phyloP scores from a whole-genome alignment of 805 yeast genomes.

The Candida parachauliodes region DNA sequence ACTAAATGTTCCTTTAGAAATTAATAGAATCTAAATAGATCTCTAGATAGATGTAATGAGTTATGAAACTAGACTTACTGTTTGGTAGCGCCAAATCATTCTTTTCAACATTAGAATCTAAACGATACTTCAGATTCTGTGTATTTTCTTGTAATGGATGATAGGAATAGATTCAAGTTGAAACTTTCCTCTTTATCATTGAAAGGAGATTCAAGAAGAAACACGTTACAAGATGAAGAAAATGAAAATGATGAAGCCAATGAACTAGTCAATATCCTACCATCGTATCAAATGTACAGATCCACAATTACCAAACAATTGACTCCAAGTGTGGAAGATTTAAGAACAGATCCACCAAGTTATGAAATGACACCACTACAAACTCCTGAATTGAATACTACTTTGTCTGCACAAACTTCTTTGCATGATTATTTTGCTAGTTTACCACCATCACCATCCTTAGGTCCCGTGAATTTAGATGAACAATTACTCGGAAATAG shows the following conservation, averaged over 20 bases:
- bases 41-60: too few relatives aligned
- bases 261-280: conserved; percentile 32
- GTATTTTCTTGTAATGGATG: conserved; percentile 12
- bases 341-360: conserved; percentile 29
- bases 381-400: conserved; percentile 11
- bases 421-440: conserved; percentile 18
- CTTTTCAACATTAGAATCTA: too few relatives aligned
- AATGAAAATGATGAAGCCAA: conserved; percentile 17
- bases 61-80: too few relatives aligned
- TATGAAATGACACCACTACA: conserved; percentile 26
- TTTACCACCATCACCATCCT: conserved; percentile 14
- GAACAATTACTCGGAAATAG: neutral
- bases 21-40: conserved; percentile 18
- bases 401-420: conserved; percentile 6
- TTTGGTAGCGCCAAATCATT: too few relatives aligned
- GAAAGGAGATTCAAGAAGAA: conserved; percentile 1
- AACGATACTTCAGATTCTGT: too few relatives aligned
- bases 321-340: conserved; percentile 27
- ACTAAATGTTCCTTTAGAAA: conserved; percentile 34
- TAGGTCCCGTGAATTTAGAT: conserved; percentile 2
- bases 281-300: conserved; percentile 39
- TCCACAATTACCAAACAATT: conserved; percentile 34
- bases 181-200: conserved; percentile 16
- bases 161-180: conserved; percentile 18
- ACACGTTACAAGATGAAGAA: conserved; percentile 3